Base-by-base conservation (phyloP, 257 asterid species). In the Jaltomata sinuosa region DNA sequence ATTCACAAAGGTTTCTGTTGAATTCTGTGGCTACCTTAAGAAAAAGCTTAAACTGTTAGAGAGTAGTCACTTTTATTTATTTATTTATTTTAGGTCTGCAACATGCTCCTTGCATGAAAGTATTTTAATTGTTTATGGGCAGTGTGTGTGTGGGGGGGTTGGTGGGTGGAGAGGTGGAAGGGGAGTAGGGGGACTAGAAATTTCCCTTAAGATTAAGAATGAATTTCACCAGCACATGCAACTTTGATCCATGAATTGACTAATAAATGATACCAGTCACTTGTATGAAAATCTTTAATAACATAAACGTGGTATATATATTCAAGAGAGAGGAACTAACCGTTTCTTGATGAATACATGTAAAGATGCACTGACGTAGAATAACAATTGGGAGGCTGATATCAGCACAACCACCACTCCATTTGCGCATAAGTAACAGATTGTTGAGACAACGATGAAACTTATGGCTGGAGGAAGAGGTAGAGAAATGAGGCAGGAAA, bases 361-460 rank as follows among this genome's bases (percentile, higher is more conserved):
- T 81, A 87, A 64, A 38, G 89, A 74, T 71, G 97, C 97, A 79
- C 91, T 91, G 83, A 87, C 59, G 71, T 91, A 91, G 93, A 95
- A 90, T 83, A 91, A 83, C 84, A 91, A 84, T 82, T 91, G 96
- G 85, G 98, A 93, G 71, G 89, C 86, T 57, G 91, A 87, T 87
- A 92, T 87, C 90, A 97, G 89, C 88, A 91, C 86, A 85, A 88
- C 84, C 72, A 94, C 69, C n/a, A 86, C 91, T 34, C 98, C 98
- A 83, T 97, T 97, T 83, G 99, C 97, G 61, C 92, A 85, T 82
- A 91, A 87, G 84, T 97, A 95, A 88, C 98, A 94, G 84, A 94
- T 88, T 83, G 92, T 87, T 34, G 98, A 91, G 86, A 94, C 89
- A 32, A 88, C 16, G 52, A 85, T 64, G 91, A 97, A 95, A 88